phyloP scores from a whole-genome alignment of 768 basidiomycete species.

The Amanita fuliginea region DNA sequence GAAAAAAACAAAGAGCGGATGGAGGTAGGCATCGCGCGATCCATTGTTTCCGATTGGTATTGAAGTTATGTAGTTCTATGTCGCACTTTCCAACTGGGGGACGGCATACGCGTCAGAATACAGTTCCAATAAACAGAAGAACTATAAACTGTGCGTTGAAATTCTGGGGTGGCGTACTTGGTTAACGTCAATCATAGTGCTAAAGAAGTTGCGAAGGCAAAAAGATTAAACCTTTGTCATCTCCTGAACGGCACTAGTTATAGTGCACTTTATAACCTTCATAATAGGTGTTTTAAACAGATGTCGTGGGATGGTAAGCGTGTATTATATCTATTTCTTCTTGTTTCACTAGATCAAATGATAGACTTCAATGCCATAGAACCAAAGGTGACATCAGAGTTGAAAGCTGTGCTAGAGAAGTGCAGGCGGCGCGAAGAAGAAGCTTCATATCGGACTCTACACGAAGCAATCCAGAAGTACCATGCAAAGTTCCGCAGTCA shows the following conservation, averaged over 20 bases:
- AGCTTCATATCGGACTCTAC: neutral
- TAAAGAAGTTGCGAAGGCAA: neutral
- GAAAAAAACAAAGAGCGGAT: constrained; percentile 4
- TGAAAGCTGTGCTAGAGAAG: neutral
- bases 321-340: no score
- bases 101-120: neutral
- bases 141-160: neutral
- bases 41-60: neutral
- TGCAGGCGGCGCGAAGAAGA: neutral
- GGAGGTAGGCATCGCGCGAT: neutral
- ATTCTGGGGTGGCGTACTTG: neutral
- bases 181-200: neutral
- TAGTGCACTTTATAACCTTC: neutral
- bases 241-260: neutral
- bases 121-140: neutral
- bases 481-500: neutral
- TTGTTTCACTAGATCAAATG: neutral
- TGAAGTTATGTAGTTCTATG: constrained; percentile 1
- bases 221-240: neutral
- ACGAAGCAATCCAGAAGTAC: neutral
- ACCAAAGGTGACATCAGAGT: neutral
- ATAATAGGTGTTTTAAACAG: neutral
- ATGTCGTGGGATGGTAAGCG: neutral
- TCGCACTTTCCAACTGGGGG: neutral
- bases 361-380: neutral